phyloP scores from a whole-genome alignment of 1,139 yeast genomes.

The Taphrina communis region DNA sequence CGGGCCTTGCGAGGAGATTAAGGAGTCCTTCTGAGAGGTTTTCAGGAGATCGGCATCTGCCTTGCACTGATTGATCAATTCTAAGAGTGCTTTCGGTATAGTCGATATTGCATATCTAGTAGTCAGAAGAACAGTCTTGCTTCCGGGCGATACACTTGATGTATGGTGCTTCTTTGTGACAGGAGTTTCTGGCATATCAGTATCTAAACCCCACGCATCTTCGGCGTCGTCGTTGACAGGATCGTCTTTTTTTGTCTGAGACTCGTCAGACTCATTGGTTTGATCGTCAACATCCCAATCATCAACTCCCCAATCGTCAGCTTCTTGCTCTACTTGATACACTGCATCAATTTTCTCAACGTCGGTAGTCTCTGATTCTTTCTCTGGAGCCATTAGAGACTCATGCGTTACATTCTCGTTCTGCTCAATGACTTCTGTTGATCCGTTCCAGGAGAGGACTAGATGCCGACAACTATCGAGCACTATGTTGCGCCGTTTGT shows the following conservation, averaged over 20 bases:
- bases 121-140: conserved; percentile 6
- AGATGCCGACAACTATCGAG: conserved; percentile 5
- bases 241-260: not conserved
- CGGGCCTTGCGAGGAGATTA: not conserved
- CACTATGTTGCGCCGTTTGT: conserved; percentile 5
- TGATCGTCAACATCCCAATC: conserved; percentile 16
- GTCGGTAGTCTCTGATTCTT: not conserved
- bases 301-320: conserved; percentile 16
- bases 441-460: conserved; percentile 27
- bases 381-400: not conserved
- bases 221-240: conserved; percentile 14
- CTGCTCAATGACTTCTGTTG: conserved; percentile 18
- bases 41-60: conserved; percentile 10
- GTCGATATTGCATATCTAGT: conserved; percentile 23
- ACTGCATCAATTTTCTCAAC: not conserved
- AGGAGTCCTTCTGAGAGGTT: not conserved
- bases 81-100: conserved; percentile 15
- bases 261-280: not conserved
- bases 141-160: not conserved
- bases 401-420: conserved; percentile 20
- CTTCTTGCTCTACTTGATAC: conserved; percentile 4
- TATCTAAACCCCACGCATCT: conserved; percentile 30
- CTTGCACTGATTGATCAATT: conserved; percentile 8
- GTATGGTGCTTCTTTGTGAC: not conserved
- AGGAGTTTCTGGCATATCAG: conserved; percentile 10